A percentile compares a stretch with the other conserved stretches of the same genome.
These are phyloP conservation scores for Solanum medicagineum DNA, from an alignment of 257 asterid species.

Conservation along the genomic window DNA sequence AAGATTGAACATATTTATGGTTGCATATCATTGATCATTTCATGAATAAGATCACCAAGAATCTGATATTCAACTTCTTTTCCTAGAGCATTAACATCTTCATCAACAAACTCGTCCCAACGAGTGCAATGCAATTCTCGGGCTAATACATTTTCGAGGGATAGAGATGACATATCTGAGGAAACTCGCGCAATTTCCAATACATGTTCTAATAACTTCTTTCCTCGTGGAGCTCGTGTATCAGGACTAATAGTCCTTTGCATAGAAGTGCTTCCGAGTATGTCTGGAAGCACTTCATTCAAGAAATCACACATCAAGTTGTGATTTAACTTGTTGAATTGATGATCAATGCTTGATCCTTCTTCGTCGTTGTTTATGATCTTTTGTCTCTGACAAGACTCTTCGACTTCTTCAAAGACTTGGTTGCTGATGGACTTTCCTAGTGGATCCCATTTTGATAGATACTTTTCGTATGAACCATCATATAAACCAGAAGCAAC, in stretches of 20 bases:
- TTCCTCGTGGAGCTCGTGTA: constrained; percentile 48
- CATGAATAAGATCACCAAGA: constrained; percentile 52
- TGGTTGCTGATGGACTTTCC: constrained; percentile 63
- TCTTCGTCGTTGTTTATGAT: constrained; percentile 12
- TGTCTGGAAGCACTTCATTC: constrained; percentile 65
- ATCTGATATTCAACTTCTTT: constrained; percentile 59
- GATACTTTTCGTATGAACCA: constrained; percentile 38
- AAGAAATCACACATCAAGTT: constrained; percentile 52
- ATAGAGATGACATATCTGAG: constrained; percentile 21
- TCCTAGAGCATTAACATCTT: constrained; percentile 41
- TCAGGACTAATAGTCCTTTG: constrained; percentile 27
- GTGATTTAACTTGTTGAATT: constrained; percentile 23
- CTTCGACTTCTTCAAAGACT: constrained; percentile 68
- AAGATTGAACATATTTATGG: background rate
- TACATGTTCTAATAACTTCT: constrained; percentile 40
- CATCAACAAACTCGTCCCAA: constrained; percentile 50
- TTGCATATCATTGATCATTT: constrained; percentile 34
- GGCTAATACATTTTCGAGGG: constrained; percentile 51
- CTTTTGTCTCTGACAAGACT: constrained; percentile 18
- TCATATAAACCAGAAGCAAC: constrained; percentile 72
- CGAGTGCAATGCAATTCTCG: constrained; percentile 42
- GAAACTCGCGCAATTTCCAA: constrained; percentile 39
- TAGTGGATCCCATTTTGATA: constrained; percentile 66
- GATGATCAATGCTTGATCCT: background rate
- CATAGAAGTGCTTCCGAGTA: constrained; percentile 38